phyloP scores from a whole-genome alignment of 148 eudicot genomes.

The Heliamphora exappendiculata region DNA sequence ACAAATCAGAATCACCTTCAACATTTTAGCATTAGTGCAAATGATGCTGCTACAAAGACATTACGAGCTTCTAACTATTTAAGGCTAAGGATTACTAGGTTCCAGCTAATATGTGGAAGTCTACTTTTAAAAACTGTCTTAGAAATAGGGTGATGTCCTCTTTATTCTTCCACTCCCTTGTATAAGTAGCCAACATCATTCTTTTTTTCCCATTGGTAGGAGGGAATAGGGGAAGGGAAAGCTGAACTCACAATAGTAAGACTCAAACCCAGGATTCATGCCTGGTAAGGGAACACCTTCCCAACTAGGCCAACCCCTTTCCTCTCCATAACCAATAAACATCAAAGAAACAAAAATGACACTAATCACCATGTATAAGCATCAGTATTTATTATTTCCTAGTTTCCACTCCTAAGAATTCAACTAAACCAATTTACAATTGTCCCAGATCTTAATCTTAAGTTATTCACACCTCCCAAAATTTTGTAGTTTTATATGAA shows the following conservation, averaged over 20 bases:
- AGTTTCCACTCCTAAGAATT: neutral
- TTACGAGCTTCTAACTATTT: neutral
- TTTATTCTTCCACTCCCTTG: neutral
- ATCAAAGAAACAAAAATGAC: neutral
- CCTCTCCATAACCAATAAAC: neutral
- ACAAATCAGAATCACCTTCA: neutral
- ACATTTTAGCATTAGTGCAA: neutral
- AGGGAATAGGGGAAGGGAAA: too few species aligned
- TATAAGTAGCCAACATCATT: too few species aligned
- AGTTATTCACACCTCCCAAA: neutral
- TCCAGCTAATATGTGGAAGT: slow-evolving; percentile 1
- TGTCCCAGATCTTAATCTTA: neutral
- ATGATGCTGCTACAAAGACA: neutral
- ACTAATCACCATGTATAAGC: neutral
- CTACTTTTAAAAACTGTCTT: neutral
- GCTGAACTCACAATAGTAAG: too few species aligned
- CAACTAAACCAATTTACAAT: neutral
- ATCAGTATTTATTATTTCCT: neutral
- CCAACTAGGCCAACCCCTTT: too few species aligned
- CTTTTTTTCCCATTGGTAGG: too few species aligned
- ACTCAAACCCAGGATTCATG: too few species aligned
- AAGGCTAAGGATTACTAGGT: neutral
- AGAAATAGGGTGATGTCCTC: neutral
- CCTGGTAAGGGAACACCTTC: too few species aligned
- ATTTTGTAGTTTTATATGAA: neutral